These are phyloP conservation scores for Rubus idaeus DNA, from an alignment of 306 rosid genomes.

Conservation along the genomic window DNA sequence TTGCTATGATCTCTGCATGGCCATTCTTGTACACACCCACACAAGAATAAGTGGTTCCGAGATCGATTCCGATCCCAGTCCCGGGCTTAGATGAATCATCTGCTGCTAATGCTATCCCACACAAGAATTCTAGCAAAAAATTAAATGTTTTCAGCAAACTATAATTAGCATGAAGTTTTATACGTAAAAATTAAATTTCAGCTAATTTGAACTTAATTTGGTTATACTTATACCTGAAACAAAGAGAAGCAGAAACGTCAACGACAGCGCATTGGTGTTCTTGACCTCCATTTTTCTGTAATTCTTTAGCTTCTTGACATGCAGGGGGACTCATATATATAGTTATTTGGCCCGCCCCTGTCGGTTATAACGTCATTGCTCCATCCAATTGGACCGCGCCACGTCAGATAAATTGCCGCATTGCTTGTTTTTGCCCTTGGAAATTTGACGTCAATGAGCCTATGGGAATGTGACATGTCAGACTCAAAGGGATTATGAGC, in stretches of 20 bases:
- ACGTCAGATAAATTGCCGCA: no score
- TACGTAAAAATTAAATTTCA: not conserved
- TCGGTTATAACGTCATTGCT: no score
- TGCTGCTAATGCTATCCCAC: slow-evolving; percentile 30
- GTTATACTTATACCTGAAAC: slow-evolving; percentile 32
- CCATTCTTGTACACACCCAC: slow-evolving; percentile 54
- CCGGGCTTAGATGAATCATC: slow-evolving; percentile 29
- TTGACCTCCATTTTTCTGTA: not conserved
- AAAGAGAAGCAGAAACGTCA: slow-evolving; percentile 33
- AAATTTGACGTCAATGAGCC: not conserved
- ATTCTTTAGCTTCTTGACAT: no score
- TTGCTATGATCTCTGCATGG: slow-evolving; percentile 49
- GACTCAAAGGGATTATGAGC: no score
- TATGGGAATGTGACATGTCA: slow-evolving; percentile 14
- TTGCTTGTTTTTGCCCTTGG: no score
- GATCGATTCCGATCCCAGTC: slow-evolving; percentile 52
- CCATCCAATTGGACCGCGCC: no score
- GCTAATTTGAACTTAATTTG: not conserved
- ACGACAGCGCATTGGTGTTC: slow-evolving; percentile 28
- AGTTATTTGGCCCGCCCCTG: no score
- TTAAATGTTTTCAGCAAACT: not conserved
- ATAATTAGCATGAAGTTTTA: no score
- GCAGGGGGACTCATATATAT: no score
- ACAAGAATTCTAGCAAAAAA: slow-evolving; percentile 19
- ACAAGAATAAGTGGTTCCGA: slow-evolving; percentile 51